Base-by-base conservation (phyloP, 2,329 filamentous ascomycete genomes). In the Aspergillus oerlinghausenensis region DNA sequence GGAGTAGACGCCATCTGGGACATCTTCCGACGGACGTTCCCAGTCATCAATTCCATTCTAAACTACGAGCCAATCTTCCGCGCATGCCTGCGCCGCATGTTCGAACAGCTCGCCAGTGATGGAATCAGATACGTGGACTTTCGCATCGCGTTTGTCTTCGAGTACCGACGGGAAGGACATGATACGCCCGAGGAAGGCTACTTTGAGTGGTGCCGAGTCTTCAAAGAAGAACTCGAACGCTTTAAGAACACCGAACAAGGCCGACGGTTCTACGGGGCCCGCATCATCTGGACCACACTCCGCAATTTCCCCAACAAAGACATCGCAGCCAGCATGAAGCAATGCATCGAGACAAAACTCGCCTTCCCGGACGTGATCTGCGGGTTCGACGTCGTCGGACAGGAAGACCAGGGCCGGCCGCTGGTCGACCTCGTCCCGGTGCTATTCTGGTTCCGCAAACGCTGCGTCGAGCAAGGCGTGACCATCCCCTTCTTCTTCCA, bases 401-500 rank as follows among this genome's bases (percentile, higher is more conserved):
- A 93, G 72, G 93, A 97, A 77, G 89, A 95, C 68, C 72, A 82
- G 1, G 92, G 92, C 1, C 84, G 89, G 11, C 82, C 91, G 0
- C 82, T 97, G 26, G 80, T 82, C 29, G 89, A 94, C 63, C 77
- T 96, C 3, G 82, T 93, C 0, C 92, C 92, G 0, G 85, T 96
- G 67, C 78, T 97, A 0, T 93, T 97, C 73, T 97, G 91, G 91
- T 97, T 97, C 81, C 87, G 87, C 62, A 92, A 93, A 73, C 84
- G 88, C 65, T 97, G 92, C 71, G 83, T 84, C 0, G 82, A 89
- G 68, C 87, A 91, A 67, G 85, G 83, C 2, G 83, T 97, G 40
- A 85, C 91, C 51, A 86, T 99, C 9, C 93, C 93, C 0, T 96
- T 97, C 78, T 96, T 96, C 79, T 95, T 97, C 78, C 92, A 97